A percentile compares a stretch with the other conserved stretches of the same genome.
These are phyloP conservation scores for Botryosphaeria dothidea DNA, from an alignment of 2,329 filamentous ascomycete species.

Conservation along the genomic window DNA sequence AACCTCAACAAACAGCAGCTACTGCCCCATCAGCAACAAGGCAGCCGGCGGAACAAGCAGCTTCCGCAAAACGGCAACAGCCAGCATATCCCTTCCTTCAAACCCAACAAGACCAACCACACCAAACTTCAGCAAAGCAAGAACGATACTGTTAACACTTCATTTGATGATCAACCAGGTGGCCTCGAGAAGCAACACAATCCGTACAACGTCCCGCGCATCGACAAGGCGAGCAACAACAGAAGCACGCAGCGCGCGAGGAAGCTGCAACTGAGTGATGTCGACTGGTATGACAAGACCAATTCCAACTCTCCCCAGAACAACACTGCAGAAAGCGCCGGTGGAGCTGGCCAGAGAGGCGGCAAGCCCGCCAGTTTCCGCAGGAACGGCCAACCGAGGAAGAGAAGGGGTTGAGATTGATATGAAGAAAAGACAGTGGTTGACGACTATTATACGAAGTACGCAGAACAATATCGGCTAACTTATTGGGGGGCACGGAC, in stretches of 20 bases:
- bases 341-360: neutral
- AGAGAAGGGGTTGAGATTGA: neutral
- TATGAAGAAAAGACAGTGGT: neutral
- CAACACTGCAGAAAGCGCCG: neutral
- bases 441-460: neutral
- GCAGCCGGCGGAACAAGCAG: neutral
- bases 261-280: slow-evolving; percentile 92
- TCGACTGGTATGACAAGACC: slow-evolving; percentile 84
- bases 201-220: slow-evolving; percentile 46
- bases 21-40: slow-evolving; percentile 43
- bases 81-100: neutral
- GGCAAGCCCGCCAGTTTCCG: neutral
- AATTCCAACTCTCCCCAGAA: neutral
- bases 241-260: slow-evolving; percentile 78
- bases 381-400: slow-evolving; percentile 12
- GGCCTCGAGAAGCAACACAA: slow-evolving; percentile 43
- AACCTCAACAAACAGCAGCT: slow-evolving; percentile 26
- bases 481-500: neutral
- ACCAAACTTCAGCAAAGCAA: slow-evolving; percentile 40
- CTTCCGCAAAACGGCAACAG: neutral
- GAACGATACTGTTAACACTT: slow-evolving; percentile 34
- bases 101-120: neutral
- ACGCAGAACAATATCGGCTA: neutral
- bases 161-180: slow-evolving; percentile 26
- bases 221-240: slow-evolving; percentile 62